phyloP scores from a whole-genome alignment of 2,329 filamentous ascomycete genomes.

The Fulvia fulva region DNA sequence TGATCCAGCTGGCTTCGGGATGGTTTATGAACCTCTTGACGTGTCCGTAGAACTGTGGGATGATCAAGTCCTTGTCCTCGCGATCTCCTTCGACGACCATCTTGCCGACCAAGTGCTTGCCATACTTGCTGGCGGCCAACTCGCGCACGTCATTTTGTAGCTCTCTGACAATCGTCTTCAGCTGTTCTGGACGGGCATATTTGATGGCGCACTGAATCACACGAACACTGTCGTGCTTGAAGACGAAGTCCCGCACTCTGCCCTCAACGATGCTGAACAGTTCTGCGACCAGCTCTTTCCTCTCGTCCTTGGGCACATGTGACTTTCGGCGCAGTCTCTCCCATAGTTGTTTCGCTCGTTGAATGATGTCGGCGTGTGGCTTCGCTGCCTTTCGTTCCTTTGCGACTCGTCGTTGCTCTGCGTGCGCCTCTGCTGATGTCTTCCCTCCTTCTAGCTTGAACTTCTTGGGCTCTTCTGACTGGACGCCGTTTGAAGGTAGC shows the following conservation, averaged over 20 bases:
- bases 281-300: slow-evolving; percentile 80
- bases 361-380: slow-evolving; percentile 84
- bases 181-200: slow-evolving; percentile 81
- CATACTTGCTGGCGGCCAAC: slow-evolving; percentile 90
- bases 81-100: slow-evolving; percentile 86
- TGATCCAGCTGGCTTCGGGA: slow-evolving; percentile 92
- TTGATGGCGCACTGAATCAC: slow-evolving; percentile 96
- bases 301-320: slow-evolving; percentile 84
- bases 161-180: slow-evolving; percentile 80
- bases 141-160: slow-evolving; percentile 78
- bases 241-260: slow-evolving; percentile 87
- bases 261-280: slow-evolving; percentile 89
- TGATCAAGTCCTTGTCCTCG: slow-evolving; percentile 80
- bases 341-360: slow-evolving; percentile 94
- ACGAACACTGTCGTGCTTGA: slow-evolving; percentile 97
- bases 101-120: slow-evolving; percentile 96
- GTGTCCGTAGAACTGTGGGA: slow-evolving; percentile 92
- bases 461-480: slow-evolving; percentile 27
- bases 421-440: slow-evolving; percentile 79
- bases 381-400: slow-evolving; percentile 89
- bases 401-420: slow-evolving; percentile 83
- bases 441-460: slow-evolving; percentile 45
- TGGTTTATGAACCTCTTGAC: slow-evolving; percentile 93
- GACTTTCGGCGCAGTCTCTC: slow-evolving; percentile 89
- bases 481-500: slow-evolving; percentile 12